A percentile compares a stretch with the other conserved stretches of the same genome.
These are phyloP conservation scores for Colletotrichum theobromicola DNA, from an alignment of 2,329 filamentous ascomycete species.

Conservation along the genomic window DNA sequence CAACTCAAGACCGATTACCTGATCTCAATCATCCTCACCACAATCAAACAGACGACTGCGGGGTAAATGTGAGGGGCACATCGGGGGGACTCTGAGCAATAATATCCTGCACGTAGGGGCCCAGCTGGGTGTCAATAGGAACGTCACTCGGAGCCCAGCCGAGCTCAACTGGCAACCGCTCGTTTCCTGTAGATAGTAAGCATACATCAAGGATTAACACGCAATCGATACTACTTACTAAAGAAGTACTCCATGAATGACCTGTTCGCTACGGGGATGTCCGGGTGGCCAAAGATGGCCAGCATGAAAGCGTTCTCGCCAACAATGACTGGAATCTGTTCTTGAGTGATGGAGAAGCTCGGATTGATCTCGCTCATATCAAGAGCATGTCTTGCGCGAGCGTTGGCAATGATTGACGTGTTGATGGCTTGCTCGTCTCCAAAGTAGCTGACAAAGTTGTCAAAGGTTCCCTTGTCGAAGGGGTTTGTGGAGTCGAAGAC, in stretches of 20 bases:
- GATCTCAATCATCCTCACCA: neutral
- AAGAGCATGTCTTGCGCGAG: neutral
- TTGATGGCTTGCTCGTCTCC: neutral
- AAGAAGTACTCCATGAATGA: conserved; percentile 50
- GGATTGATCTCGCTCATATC: conserved; percentile 33
- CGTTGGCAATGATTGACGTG: conserved; percentile 30
- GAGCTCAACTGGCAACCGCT: neutral
- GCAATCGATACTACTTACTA: conserved; percentile 29
- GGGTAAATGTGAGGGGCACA: neutral
- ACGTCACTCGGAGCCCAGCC: neutral
- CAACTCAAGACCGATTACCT: neutral
- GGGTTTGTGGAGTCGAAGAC: conserved; percentile 54
- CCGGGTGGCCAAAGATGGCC: conserved; percentile 50
- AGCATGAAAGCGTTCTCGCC: conserved; percentile 55
- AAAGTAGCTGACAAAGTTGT: neutral
- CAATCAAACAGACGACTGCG: neutral
- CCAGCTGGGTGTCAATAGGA: neutral
- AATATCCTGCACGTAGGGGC: neutral
- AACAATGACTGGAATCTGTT: conserved; percentile 37
- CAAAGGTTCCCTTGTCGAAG: conserved; percentile 29
- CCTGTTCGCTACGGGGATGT: conserved; percentile 40
- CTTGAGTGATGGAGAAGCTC: neutral
- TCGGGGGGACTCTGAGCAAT: neutral
- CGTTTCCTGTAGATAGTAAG: neutral
- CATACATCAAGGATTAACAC: neutral